A percentile compares a stretch with the other conserved stretches of the same genome.
phyloP scores from a whole-genome alignment of 2,329 filamentous ascomycete species.

The Aureobasidium vineae region DNA sequence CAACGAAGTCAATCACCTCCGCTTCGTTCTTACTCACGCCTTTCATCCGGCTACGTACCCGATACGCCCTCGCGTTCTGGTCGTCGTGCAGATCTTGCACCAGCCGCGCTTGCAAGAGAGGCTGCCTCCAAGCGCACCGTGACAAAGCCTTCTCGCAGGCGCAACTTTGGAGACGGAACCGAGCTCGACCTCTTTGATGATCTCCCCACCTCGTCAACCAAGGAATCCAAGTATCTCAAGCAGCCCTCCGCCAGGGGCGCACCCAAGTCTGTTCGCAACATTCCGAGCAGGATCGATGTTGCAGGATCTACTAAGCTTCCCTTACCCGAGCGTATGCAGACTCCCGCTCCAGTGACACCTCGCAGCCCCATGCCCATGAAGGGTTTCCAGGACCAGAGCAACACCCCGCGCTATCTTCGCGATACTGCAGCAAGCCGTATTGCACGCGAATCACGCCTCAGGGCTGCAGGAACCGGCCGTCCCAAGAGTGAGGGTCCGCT shows the following conservation, averaged over 20 bases:
- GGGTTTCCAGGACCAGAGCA: constrained; percentile 43
- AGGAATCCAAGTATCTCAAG: constrained; percentile 80
- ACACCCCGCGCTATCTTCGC: constrained; percentile 62
- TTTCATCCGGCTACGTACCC: constrained; percentile 50
- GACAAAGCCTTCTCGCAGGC: constrained; percentile 66
- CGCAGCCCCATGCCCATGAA: constrained; percentile 54
- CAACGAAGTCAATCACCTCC: constrained; percentile 48
- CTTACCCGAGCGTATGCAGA: constrained; percentile 46
- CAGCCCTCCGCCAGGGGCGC: constrained; percentile 68
- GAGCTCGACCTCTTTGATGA: constrained; percentile 95
- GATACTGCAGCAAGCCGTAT: constrained; percentile 66
- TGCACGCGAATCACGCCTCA: constrained; percentile 61
- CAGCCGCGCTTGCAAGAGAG: constrained; percentile 51
- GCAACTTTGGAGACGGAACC: constrained; percentile 85
- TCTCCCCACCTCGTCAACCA: constrained; percentile 78
- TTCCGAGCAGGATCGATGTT: constrained; percentile 48
- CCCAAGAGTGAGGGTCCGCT: constrained; percentile 22
- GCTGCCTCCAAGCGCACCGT: constrained; percentile 66
- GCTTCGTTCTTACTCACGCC: constrained; percentile 47
- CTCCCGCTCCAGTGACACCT: constrained; percentile 52
- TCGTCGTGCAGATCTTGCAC: constrained; percentile 46
- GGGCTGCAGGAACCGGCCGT: constrained; percentile 30
- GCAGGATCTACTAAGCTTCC: constrained; percentile 33
- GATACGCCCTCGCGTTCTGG: constrained; percentile 51
- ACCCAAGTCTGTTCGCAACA: constrained; percentile 60